Conservation (phyloP, 148 eudicot species). For the Chenopodium album region DNA sequence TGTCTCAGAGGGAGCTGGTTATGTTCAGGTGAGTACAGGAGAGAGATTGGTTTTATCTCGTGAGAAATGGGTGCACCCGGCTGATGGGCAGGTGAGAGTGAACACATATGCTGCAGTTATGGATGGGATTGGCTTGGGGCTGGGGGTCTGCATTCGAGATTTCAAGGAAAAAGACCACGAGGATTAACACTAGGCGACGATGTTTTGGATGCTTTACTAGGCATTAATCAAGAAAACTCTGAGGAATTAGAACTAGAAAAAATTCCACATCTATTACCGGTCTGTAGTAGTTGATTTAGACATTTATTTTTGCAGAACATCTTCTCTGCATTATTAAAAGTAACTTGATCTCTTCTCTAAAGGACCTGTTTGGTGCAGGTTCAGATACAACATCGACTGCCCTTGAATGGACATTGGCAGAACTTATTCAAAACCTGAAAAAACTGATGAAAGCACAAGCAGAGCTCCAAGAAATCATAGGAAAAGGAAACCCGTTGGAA, state of each 20-base stretch:
- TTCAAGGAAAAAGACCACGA: no score
- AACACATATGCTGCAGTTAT: no score
- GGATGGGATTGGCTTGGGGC: no score
- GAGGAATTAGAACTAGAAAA: conserved; percentile 1
- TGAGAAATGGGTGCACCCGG: no score
- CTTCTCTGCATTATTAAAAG: neutral
- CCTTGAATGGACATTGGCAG: conserved; percentile 14
- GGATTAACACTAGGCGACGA: no score
- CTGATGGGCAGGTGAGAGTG: no score
- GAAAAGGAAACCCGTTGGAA: neutral
- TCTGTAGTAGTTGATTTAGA: no score
- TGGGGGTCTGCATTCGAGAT: no score
- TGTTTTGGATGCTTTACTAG: no score
- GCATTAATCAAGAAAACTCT: neutral
- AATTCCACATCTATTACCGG: conserved; percentile 7
- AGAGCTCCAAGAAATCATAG: neutral
- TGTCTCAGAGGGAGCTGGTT: no score
- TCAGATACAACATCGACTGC: conserved; percentile 22
- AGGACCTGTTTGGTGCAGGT: conserved; percentile 21
- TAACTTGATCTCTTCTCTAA: neutral
- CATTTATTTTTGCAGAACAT: neutral
- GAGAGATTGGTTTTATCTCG: no score
- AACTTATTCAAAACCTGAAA: conserved; percentile 1
- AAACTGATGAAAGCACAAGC: conserved; percentile 5
- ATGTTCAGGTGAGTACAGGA: no score